A percentile compares a stretch with the other conserved stretches of the same genome.
These are phyloP conservation scores for Cordyceps pruinosa DNA, from an alignment of 2,329 filamentous ascomycete genomes.

Conservation along the genomic window DNA sequence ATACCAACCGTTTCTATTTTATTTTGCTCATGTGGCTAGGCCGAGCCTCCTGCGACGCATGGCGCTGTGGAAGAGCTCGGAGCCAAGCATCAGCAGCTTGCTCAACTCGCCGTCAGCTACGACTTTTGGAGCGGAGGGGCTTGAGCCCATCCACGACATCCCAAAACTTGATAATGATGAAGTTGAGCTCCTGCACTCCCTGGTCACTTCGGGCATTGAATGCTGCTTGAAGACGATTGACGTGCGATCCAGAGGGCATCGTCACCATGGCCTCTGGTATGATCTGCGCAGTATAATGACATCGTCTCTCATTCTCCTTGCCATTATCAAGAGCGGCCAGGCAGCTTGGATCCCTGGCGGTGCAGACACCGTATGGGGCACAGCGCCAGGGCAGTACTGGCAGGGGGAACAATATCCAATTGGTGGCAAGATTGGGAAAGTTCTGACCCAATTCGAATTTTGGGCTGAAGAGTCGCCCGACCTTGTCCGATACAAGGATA, in stretches of 20 bases:
- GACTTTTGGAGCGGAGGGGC: background rate
- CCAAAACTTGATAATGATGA: constrained; percentile 14
- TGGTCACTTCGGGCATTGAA: constrained; percentile 17
- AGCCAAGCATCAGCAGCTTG: constrained; percentile 14
- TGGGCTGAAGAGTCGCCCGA: constrained; percentile 17
- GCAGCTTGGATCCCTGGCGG: constrained; percentile 18
- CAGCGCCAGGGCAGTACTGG: constrained; percentile 9
- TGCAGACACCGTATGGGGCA: constrained; percentile 14
- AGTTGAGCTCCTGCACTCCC: constrained; percentile 13
- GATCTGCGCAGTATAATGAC: constrained; percentile 19
- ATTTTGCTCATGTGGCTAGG: constrained; percentile 14
- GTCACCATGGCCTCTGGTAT: constrained; percentile 23
- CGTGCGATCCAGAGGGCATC: constrained; percentile 16
- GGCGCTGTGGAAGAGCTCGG: background rate
- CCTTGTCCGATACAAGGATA: constrained; percentile 14
- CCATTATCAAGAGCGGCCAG: constrained; percentile 17
- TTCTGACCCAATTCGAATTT: constrained; percentile 17
- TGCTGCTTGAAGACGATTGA: constrained; percentile 20
- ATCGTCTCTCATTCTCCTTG: constrained; percentile 16
- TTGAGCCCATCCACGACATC: background rate
- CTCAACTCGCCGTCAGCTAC: constrained; percentile 12
- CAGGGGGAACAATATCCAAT: constrained; percentile 9
- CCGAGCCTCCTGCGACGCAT: background rate
- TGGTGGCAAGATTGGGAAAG: constrained; percentile 17
- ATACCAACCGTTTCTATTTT: constrained; percentile 18